Evolutionary conservation across 164 flowering plant species (phyloP), one percentile per base, ranked within the genome.

Genomic region (Warburgia ugandensis): DNA sequence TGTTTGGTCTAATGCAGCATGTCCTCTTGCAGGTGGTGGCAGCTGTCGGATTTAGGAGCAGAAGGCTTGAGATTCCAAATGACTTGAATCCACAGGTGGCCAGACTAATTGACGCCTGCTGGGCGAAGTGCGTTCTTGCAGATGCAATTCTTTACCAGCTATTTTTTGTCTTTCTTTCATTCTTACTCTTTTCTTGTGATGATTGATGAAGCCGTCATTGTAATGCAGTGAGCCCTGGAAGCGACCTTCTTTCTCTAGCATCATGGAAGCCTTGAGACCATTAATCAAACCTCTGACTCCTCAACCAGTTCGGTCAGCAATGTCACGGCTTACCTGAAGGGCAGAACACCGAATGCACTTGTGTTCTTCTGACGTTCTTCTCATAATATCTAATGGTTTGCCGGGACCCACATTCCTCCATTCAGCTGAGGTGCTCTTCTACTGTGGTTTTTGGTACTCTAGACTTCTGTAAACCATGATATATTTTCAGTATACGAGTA

Each of bases 151-250:
- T 37, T 26, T 14, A 7, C 19, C 13, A 29, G 20, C 1, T 45
- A n/a, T 17, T 8, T 45, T 26, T 14, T 26, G 4, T 26, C 6
- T 26, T 27, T 26, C 2, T 26, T 20, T 16, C 13, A 13, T 29
- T 45, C 28, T 23, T 13, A 8, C 12, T 6, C 27, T n/a, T 45
- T 26, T 45, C 28, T 4, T 45, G 7, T 27, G 32, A 29, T 10
- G 9, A 29, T 27, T 45, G 30, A 45, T n/a, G 14, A 9, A 26
- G n/a, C 28, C 23, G 26, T 30, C n/a, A 16, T 28, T 16, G 14
- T 31, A 36, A 33, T 75, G 69, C 84, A 88, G 97, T 54, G 94
- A 88, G 48, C 85, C 97, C 3, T 78, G 89, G 91, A 77, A 74
- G 48, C 83, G 97, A 6, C 97, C 97, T 20, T 83, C 94, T 27